Evolutionary conservation across 345 rosid genomes (phyloP).

Genomic region (Pseudoturritis turrita): DNA sequence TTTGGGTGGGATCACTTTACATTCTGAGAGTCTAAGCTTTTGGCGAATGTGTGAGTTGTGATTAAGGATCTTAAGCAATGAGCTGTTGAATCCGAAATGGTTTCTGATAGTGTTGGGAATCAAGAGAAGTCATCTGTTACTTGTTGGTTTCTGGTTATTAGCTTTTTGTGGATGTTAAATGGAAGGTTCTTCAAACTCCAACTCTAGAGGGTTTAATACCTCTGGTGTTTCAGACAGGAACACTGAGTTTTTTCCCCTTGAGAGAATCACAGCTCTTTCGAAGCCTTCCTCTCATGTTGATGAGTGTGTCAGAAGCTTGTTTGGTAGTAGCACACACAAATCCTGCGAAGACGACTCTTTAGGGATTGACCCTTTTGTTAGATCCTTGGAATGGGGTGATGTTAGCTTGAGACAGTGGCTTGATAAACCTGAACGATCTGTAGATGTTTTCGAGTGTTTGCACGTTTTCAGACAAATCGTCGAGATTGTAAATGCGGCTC

Average conservation of each 20-base stretch:
- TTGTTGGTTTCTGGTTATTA: conserved; percentile 36
- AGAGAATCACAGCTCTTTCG: conserved; percentile 29
- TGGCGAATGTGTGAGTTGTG: conserved; percentile 8
- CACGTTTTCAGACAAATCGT: conserved; percentile 92
- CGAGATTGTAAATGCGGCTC: conserved; percentile 78
- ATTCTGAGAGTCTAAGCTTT: conserved; percentile 14
- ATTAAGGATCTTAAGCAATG: conserved; percentile 26
- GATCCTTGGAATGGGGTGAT: conserved; percentile 72
- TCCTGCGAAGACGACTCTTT: conserved; percentile 44
- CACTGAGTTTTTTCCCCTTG: conserved; percentile 30
- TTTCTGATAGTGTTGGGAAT: conserved; percentile 39
- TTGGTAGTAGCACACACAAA: conserved; percentile 35
- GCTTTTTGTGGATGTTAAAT: conserved; percentile 54
- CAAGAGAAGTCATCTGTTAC: conserved; percentile 35
- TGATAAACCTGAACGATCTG: conserved; percentile 67
- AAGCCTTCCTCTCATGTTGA: conserved; percentile 46
- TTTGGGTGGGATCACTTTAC: conserved; percentile 18
- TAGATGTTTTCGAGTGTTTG: conserved; percentile 78
- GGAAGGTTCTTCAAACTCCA: conserved; percentile 84
- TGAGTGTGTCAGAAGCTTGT: conserved; percentile 49
- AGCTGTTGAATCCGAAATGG: conserved; percentile 44
- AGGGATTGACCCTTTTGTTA: conserved; percentile 47
- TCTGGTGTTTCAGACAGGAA: conserved; percentile 58
- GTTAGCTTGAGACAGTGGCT: conserved; percentile 96
- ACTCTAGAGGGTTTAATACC: conserved; percentile 53